Evolutionary conservation across 352 stramenopile genomes (phyloP).

Genomic region (Elongisporangium prolatum): DNA sequence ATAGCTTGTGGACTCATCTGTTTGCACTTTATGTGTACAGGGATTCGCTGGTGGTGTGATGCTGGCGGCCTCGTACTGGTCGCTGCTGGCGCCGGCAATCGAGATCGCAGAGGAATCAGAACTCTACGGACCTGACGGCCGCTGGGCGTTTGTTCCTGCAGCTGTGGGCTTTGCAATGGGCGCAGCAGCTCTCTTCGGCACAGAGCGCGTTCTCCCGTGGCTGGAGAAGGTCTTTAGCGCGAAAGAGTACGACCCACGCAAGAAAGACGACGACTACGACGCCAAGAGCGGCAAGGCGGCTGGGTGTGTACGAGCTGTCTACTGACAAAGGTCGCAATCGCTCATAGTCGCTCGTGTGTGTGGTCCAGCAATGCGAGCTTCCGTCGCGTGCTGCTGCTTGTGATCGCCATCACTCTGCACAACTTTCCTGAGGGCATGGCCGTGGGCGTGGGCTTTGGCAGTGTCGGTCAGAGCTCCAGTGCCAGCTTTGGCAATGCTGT

Average conservation of each 20-base stretch:
- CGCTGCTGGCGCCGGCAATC: slow-evolving; percentile 77
- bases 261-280: slow-evolving; percentile 45
- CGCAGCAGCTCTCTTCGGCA: slow-evolving; percentile 65
- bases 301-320: not conserved
- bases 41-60: slow-evolving; percentile 90
- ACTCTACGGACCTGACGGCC: slow-evolving; percentile 66
- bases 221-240: slow-evolving; percentile 41
- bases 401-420: slow-evolving; percentile 89
- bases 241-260: slow-evolving; percentile 35
- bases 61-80: slow-evolving; percentile 89
- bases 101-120: slow-evolving; percentile 82
- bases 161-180: slow-evolving; percentile 82
- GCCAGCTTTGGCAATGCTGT: slow-evolving; percentile 79
- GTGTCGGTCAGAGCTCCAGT: slow-evolving; percentile 57
- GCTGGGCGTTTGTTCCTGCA: slow-evolving; percentile 77
- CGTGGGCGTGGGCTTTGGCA: slow-evolving; percentile 88
- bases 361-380: slow-evolving; percentile 34
- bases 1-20: not conserved
- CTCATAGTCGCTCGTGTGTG: slow-evolving; percentile 13
- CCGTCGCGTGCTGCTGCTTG: slow-evolving; percentile 76
- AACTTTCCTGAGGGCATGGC: slow-evolving; percentile 89
- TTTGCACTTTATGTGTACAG: slow-evolving; percentile 7
- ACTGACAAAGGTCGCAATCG: too few species aligned
- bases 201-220: slow-evolving; percentile 57
- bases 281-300: slow-evolving; percentile 19